Base-by-base conservation (phyloP, 176 grass and related monocot genomes). In the Melocanna baccifera region DNA sequence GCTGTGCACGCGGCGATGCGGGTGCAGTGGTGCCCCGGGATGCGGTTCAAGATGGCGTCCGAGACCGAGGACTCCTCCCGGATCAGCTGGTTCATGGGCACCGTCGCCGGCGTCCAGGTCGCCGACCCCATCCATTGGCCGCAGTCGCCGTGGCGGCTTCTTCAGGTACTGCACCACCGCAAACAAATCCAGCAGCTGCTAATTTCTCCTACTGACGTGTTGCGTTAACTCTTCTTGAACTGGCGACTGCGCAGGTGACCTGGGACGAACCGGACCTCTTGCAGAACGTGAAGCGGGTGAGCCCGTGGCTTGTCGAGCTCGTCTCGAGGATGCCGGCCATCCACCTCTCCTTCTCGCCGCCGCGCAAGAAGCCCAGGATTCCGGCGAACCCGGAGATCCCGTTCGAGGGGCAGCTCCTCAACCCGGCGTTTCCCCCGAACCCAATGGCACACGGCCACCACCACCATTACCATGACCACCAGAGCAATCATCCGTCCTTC, bases 21-120 rank as follows among this genome's bases (percentile, higher is more conserved):
- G 67, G 85, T 93, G 6, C 88, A 89, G 30, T 98, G 95, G 95
- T 86, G 82, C 47, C 91, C 91, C 0, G 95, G 95, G 74, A 95
- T 98, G 93, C 88, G 95, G 79, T 98, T 98, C 79, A 98, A 98
- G 81, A 98, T 98, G 95, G 91, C 92, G 25, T 98, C 95, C 72
- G 95, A 98, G 87, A 98, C 95, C 6, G 92, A 98, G 84, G 95
- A 98, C 42, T 98, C 89, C n/a, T 98, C 95, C 22, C 73, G 91
- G 55, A 95, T 98, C 55, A 98, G 92, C 86, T 98, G 95, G 95
- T 98, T 98, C 87, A 95, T 93, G 95, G 95, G 95, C 48, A 92
- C 91, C 39, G 77, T 98, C 71, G 86, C 93, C 84, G 88, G 86
- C 42, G 91, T 93, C 76, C 87, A 95, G 87, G 89, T 93, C 76